phyloP scores from a whole-genome alignment of 225 moss, liverwort and hornwort genomes.

The Thuidium tamariscinum region DNA sequence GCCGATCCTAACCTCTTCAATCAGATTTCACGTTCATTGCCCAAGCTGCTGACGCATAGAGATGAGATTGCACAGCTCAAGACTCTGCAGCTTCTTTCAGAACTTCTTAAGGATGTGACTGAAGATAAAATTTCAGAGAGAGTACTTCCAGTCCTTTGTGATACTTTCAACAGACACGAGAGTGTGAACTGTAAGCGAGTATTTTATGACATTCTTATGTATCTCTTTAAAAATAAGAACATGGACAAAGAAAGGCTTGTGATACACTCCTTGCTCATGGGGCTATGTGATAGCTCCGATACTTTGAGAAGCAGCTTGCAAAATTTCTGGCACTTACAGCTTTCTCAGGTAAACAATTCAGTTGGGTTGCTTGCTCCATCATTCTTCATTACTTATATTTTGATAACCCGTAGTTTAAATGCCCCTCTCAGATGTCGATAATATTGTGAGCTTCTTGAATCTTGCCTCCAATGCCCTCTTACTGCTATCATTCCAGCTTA shows the following conservation, averaged over 20 bases:
- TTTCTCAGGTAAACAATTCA: constrained; percentile 39
- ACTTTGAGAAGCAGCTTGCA: constrained; percentile 47
- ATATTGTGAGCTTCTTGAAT: not conserved
- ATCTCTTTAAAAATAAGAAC: constrained; percentile 32
- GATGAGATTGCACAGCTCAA: constrained; percentile 83
- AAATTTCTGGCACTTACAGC: constrained; percentile 64
- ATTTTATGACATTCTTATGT: constrained; percentile 64
- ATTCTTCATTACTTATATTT: not conserved
- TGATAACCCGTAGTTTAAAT: not conserved
- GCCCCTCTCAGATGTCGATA: not conserved
- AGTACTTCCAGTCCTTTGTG: constrained; percentile 60
- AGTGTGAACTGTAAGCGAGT: constrained; percentile 57
- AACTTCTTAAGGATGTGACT: constrained; percentile 43
- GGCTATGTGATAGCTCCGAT: constrained; percentile 74
- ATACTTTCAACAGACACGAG: constrained; percentile 65
- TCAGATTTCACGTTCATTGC: constrained; percentile 44
- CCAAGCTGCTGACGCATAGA: constrained; percentile 56
- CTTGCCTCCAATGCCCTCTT: not conserved
- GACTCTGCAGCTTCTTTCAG: constrained; percentile 55
- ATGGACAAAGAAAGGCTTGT: constrained; percentile 28
- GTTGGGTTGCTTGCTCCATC: not conserved
- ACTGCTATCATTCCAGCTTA: not conserved
- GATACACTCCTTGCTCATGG: constrained; percentile 58
- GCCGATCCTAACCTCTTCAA: constrained; percentile 41
- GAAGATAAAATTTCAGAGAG: constrained; percentile 37